Percentiles rank a stretch among this genome's conserved stretches.
Evolutionary conservation across 176 grass and related monocot genomes (phyloP).

Genomic region (Eleusine coracana): DNA sequence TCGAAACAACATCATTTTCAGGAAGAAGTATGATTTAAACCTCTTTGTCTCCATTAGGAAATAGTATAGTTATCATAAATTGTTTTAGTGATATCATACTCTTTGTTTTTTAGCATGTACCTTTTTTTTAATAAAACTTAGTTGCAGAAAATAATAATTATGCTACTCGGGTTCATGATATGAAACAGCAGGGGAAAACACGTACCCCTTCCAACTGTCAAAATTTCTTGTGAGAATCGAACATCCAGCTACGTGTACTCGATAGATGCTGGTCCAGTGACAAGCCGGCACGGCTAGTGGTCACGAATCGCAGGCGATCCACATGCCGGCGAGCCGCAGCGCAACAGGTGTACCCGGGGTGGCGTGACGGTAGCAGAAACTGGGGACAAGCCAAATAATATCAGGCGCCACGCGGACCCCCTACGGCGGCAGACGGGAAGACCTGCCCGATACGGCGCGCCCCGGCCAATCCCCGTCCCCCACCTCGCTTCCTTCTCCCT

Average conservation of each 20-base stretch:
- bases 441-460: constrained; percentile 51
- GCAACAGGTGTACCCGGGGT: constrained; percentile 8
- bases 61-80: too few relatives aligned
- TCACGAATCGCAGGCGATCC: constrained; percentile 1
- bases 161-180: not conserved
- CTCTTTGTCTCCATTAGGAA: too few relatives aligned
- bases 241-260: not conserved
- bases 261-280: not conserved
- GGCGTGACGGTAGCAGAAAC: constrained; percentile 42
- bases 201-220: not conserved
- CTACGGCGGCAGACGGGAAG: constrained; percentile 30
- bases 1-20: too few relatives aligned
- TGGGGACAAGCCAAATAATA: constrained; percentile 31
- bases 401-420: constrained; percentile 45
- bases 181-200: not conserved
- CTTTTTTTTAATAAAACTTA: not conserved
- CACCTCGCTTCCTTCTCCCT: constrained; percentile 20
- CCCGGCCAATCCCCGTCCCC: constrained; percentile 36
- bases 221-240: not conserved
- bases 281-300: not conserved
- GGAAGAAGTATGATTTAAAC: too few relatives aligned
- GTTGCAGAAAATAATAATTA: not conserved
- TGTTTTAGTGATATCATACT: too few relatives aligned
- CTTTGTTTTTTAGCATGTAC: too few relatives aligned
- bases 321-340: not conserved